Conservation (phyloP, 164 flowering plant species). For the Liquidambar formosana region DNA sequence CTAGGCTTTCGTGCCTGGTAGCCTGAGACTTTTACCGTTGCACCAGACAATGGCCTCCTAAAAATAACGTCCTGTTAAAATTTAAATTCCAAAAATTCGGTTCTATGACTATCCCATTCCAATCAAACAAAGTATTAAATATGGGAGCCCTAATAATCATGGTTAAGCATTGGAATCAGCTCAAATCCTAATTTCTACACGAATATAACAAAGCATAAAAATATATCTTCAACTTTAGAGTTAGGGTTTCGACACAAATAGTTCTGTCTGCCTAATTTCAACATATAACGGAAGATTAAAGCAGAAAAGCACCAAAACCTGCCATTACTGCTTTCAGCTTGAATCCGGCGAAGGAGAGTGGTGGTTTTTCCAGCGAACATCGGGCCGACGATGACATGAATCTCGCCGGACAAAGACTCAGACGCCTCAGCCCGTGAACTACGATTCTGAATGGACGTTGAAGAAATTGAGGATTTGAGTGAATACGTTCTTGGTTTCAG, state of each 20-base stretch:
- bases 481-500: conserved; percentile 7
- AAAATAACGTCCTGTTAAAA: neutral
- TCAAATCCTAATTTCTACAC: neutral
- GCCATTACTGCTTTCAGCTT: conserved; percentile 45
- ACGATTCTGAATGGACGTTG: conserved; percentile 9
- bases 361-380: conserved; percentile 82
- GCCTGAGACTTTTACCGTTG: too few species aligned
- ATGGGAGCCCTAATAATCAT: neutral
- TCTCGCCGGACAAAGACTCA: conserved; percentile 39
- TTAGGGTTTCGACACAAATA: neutral
- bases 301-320: conserved; percentile 32
- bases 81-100: neutral
- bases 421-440: conserved; percentile 13
- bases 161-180: neutral
- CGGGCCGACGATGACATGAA: conserved; percentile 74
- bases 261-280: neutral
- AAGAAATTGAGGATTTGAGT: neutral
- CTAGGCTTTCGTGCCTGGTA: too few species aligned
- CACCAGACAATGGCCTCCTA: too few species aligned
- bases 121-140: neutral
- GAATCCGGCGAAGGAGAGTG: conserved; percentile 52
- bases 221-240: neutral
- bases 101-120: neutral
- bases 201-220: too few species aligned
- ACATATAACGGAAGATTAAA: neutral